These are phyloP conservation scores for Austroboletus festivus DNA, from an alignment of 768 basidiomycete genomes.

Conservation along the genomic window DNA sequence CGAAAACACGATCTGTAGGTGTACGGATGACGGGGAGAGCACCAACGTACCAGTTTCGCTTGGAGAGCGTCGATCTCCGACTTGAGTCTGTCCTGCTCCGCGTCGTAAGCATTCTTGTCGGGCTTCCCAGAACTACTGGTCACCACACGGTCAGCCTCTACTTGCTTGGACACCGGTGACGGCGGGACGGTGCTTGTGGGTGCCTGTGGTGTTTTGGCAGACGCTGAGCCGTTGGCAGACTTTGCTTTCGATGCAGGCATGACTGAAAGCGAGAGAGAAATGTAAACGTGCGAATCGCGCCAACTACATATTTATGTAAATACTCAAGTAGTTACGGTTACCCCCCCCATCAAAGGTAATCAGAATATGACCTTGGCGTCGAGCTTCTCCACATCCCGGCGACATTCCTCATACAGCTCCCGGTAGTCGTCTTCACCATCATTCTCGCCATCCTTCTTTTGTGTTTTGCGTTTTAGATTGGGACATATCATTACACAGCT, in stretches of 20 bases:
- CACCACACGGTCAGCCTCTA: conserved; percentile 17
- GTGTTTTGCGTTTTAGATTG: conserved; percentile 67
- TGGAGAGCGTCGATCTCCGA: conserved; percentile 82
- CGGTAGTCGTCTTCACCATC: conserved; percentile 81
- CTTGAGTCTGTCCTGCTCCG: conserved; percentile 81
- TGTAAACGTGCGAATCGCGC: conserved; percentile 22
- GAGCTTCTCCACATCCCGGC: conserved; percentile 79
- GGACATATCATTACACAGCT: conserved; percentile 96
- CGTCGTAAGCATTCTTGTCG: conserved; percentile 81
- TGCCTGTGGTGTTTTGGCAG: conserved; percentile 19
- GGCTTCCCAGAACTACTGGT: conserved; percentile 55
- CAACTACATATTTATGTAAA: neutral
- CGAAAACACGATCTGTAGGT: conserved; percentile 3
- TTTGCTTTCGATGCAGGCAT: conserved; percentile 54
- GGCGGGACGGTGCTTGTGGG: conserved; percentile 28
- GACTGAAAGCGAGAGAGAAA: conserved; percentile 11
- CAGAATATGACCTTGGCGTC: conserved; percentile 68
- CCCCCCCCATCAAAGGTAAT: no score
- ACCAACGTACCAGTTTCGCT: conserved; percentile 69
- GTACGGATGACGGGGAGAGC: neutral
- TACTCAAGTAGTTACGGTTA: no score
- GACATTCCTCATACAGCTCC: conserved; percentile 84
- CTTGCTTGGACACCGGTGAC: conserved; percentile 23
- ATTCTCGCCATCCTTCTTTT: conserved; percentile 57
- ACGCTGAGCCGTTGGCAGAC: conserved; percentile 46